Percentiles rank a stretch among this genome's conserved stretches.
These are phyloP conservation scores for Coemansia sp. DNA, from an alignment of 192 early-diverging fungal species.

Conservation along the genomic window DNA sequence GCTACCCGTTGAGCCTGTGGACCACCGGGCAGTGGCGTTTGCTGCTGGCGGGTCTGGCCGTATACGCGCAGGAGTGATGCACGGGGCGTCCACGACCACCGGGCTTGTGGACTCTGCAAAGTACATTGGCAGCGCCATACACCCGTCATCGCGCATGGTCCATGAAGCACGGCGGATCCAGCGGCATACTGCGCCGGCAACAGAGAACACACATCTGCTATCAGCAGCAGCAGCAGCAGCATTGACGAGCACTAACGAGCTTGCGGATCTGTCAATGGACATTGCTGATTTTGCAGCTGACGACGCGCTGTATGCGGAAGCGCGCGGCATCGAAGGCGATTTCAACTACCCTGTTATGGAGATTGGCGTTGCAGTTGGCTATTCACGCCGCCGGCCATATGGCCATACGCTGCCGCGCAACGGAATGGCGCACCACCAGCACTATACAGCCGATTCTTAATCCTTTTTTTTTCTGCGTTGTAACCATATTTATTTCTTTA, in stretches of 20 bases:
- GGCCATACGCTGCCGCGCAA: slow-evolving; percentile 27
- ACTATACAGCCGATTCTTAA: not conserved
- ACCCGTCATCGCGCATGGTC: slow-evolving; percentile 32
- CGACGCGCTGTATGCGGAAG: slow-evolving; percentile 40
- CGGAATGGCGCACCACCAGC: no score
- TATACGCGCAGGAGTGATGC: slow-evolving; percentile 23
- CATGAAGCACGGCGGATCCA: slow-evolving; percentile 39
- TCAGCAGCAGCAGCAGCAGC: not conserved
- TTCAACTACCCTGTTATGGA: slow-evolving; percentile 54
- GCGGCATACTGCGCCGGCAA: slow-evolving; percentile 17
- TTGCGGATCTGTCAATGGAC: slow-evolving; percentile 46
- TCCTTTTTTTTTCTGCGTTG: not conserved
- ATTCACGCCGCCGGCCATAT: slow-evolving; percentile 39
- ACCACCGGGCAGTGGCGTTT: slow-evolving; percentile 43
- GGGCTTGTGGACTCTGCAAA: slow-evolving; percentile 19
- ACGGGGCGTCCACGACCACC: slow-evolving; percentile 14
- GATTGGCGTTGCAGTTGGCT: slow-evolving; percentile 49
- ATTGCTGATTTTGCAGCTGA: slow-evolving; percentile 22
- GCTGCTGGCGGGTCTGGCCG: slow-evolving; percentile 36
- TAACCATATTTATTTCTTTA: slow-evolving; percentile 9
- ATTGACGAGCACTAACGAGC: slow-evolving; percentile 1
- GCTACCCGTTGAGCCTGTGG: slow-evolving; percentile 52
- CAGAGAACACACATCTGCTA: slow-evolving; percentile 32
- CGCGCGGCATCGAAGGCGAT: slow-evolving; percentile 44
- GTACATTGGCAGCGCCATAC: slow-evolving; percentile 39